Percentiles rank a stretch among this genome's conserved stretches.
Conservation (phyloP, 2,329 filamentous ascomycete species). For the Arthrocladium fulminans region DNA sequence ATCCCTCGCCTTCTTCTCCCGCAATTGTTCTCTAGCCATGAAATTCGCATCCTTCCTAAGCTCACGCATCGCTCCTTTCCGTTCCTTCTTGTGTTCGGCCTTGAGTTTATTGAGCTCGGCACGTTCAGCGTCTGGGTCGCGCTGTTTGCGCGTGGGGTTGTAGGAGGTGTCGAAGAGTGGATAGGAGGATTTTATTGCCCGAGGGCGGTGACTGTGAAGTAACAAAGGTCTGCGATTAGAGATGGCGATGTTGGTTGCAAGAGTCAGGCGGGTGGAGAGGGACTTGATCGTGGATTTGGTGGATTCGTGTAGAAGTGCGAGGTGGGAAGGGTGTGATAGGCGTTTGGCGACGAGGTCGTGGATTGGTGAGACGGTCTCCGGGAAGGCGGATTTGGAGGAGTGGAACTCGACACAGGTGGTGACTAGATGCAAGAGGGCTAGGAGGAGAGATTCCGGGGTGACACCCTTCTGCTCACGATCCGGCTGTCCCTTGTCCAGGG, state of each 20-base stretch:
- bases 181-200: conserved; percentile 77
- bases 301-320: conserved; percentile 37
- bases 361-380: conserved; percentile 65
- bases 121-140: conserved; percentile 88
- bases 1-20: conserved; percentile 88
- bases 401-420: conserved; percentile 63
- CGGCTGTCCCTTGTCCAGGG: background rate
- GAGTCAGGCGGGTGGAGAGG: conserved; percentile 34
- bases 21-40: conserved; percentile 79
- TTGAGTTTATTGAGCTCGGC: conserved; percentile 75
- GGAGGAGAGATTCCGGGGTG: conserved; percentile 12
- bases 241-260: conserved; percentile 51
- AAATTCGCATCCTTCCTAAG: conserved; percentile 92
- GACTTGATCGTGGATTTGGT: conserved; percentile 24
- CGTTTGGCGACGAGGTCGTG: conserved; percentile 54
- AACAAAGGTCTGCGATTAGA: conserved; percentile 64
- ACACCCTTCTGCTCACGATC: background rate
- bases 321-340: conserved; percentile 26
- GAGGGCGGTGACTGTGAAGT: conserved; percentile 78
- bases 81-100: conserved; percentile 87
- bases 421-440: conserved; percentile 52
- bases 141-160: conserved; percentile 81
- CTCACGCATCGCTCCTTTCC: conserved; percentile 89
- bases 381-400: conserved; percentile 63
- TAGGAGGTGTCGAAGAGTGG: conserved; percentile 95